Evolutionary conservation across 148 eudicot genomes (phyloP).

Genomic region (Persicaria tinctoria): DNA sequence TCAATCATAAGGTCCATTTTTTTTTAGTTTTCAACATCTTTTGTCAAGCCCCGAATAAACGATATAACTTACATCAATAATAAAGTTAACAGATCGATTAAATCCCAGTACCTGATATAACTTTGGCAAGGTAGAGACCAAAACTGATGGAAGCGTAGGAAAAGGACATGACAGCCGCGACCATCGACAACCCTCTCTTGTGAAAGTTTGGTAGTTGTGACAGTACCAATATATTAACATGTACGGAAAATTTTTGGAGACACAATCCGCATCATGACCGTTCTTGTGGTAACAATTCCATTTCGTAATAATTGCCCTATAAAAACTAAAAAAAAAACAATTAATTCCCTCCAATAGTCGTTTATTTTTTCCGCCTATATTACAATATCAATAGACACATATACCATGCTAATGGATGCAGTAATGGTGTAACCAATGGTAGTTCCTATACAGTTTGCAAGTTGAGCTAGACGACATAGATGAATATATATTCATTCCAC

Average conservation of each 20-base stretch:
- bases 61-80: neutral
- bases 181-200: slow-evolving; percentile 75
- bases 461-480: too few species aligned
- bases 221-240: slow-evolving; percentile 53
- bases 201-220: slow-evolving; percentile 72
- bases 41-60: neutral
- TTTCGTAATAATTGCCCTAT: slow-evolving; percentile 51
- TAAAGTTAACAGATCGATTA: neutral
- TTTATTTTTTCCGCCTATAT: too few species aligned
- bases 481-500: too few species aligned
- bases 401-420: slow-evolving; percentile 61
- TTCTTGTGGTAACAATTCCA: slow-evolving; percentile 55
- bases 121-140: slow-evolving; percentile 61
- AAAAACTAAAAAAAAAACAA: neutral
- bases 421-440: slow-evolving; percentile 66
- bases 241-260: slow-evolving; percentile 48
- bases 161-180: slow-evolving; percentile 72
- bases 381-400: slow-evolving; percentile 10
- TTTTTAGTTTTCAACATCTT: neutral
- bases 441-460: too few species aligned
- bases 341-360: neutral
- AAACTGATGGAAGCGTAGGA: slow-evolving; percentile 65
- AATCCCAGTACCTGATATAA: slow-evolving; percentile 28
- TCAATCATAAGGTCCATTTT: too few species aligned
- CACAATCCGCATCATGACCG: slow-evolving; percentile 28